phyloP scores from a whole-genome alignment of 345 rosid genomes.

The Linum tenue region DNA sequence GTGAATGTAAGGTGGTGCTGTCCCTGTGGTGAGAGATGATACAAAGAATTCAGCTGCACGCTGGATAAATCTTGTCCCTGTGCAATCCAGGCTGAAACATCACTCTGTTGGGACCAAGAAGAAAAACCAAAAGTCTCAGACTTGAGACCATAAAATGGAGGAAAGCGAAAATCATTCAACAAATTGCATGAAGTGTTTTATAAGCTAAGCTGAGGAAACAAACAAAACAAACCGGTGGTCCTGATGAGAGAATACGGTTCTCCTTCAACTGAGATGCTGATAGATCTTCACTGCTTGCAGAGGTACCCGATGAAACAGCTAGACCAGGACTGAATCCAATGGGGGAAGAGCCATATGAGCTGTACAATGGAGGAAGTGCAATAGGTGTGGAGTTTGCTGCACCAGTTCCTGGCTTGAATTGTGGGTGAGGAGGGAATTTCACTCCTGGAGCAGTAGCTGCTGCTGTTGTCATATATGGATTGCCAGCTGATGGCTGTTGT shows the following conservation, averaged over 20 bases:
- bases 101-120: conserved; percentile 37
- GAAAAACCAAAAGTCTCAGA: background rate
- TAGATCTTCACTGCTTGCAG: conserved; percentile 43
- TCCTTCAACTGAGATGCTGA: conserved; percentile 53
- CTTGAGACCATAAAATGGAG: too few relatives aligned
- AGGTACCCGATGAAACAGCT: conserved; percentile 36
- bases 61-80: conserved; percentile 53
- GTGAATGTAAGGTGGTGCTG: conserved; percentile 49
- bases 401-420: conserved; percentile 40
- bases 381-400: conserved; percentile 34
- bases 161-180: background rate
- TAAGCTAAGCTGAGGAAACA: background rate
- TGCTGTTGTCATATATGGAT: conserved; percentile 16
- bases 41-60: conserved; percentile 52
- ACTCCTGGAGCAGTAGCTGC: conserved; percentile 34
- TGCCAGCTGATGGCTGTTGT: conserved; percentile 46
- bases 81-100: conserved; percentile 51
- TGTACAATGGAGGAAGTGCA: conserved; percentile 42
- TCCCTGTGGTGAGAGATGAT: conserved; percentile 52
- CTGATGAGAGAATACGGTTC: conserved; percentile 35
- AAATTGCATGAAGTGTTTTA: background rate
- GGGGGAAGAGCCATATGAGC: conserved; percentile 27
- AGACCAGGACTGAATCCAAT: conserved; percentile 39
- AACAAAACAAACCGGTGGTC: conserved; percentile 45
- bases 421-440: conserved; percentile 38